A percentile compares a stretch with the other conserved stretches of the same genome.
Evolutionary conservation across 257 asterid species (phyloP).

Genomic region (Solanum tarijense): DNA sequence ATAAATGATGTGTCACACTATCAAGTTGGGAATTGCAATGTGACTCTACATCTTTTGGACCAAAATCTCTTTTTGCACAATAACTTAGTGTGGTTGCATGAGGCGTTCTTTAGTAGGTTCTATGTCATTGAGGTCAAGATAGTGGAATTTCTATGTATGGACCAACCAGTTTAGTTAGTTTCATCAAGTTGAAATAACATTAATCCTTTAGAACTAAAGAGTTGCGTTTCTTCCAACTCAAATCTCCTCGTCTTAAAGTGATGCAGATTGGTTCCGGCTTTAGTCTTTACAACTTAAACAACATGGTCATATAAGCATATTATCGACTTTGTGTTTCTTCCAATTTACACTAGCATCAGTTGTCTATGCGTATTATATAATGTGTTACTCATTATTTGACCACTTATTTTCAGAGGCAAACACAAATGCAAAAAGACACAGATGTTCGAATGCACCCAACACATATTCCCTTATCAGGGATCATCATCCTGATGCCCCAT

Average conservation of each 20-base stretch:
- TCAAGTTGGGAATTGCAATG: background rate
- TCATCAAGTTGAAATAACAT: background rate
- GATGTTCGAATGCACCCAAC: conserved; percentile 8
- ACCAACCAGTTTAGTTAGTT: background rate
- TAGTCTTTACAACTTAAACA: background rate
- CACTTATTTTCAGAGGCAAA: conserved; percentile 10
- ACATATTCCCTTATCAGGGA: background rate
- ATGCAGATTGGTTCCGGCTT: background rate
- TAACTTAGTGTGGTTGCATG: background rate
- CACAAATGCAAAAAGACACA: conserved; percentile 26
- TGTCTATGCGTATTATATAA: background rate
- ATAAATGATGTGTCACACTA: background rate
- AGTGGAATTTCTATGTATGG: background rate
- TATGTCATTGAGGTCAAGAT: background rate
- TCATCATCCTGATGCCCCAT: background rate
- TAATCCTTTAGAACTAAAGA: background rate
- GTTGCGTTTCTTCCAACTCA: background rate
- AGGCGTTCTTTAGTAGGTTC: background rate
- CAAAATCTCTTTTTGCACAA: background rate
- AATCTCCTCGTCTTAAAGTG: background rate
- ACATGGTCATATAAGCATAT: background rate
- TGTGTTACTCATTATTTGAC: background rate
- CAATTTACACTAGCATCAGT: background rate
- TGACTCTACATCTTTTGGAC: background rate
- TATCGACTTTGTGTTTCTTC: background rate